Evolutionary conservation across 2,329 filamentous ascomycete species (phyloP).

Genomic region (Chaetomium olivaceum): DNA sequence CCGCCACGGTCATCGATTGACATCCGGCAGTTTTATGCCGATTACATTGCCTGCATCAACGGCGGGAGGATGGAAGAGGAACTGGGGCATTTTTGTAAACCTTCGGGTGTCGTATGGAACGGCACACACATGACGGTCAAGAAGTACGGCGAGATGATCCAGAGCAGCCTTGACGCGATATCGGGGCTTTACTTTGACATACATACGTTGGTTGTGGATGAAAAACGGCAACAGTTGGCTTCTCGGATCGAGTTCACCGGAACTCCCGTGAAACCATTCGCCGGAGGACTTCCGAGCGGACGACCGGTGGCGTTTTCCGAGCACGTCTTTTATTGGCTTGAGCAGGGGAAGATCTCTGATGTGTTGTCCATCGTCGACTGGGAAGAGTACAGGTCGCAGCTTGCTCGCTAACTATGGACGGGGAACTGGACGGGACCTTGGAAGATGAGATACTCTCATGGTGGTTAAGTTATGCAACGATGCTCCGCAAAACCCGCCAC

Average conservation of each 20-base stretch:
- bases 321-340: constrained; percentile 33
- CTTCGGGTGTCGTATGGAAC: constrained; percentile 24
- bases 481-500: constrained; percentile 29
- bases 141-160: constrained; percentile 27
- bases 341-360: constrained; percentile 28
- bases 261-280: constrained; percentile 26
- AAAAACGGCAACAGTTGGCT: constrained; percentile 26
- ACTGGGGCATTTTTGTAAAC: constrained; percentile 26
- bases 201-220: constrained; percentile 25
- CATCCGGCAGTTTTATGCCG: constrained; percentile 24
- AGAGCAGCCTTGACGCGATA: constrained; percentile 26
- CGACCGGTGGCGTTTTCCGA: constrained; percentile 27
- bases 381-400: constrained; percentile 29
- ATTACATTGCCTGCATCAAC: constrained; percentile 31
- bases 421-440: neutral
- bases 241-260: constrained; percentile 29
- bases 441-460: constrained; percentile 6
- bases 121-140: constrained; percentile 18
- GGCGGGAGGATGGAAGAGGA: constrained; percentile 19
- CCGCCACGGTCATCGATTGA: constrained; percentile 25
- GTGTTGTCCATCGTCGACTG: constrained; percentile 30
- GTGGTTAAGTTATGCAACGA: constrained; percentile 25
- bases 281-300: constrained; percentile 26
- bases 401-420: constrained; percentile 5
- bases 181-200: constrained; percentile 26